Percentiles rank a stretch among this genome's conserved stretches.
These are phyloP conservation scores for Trichoderma harzianum DNA, from an alignment of 2,329 filamentous ascomycete species.

Conservation along the genomic window DNA sequence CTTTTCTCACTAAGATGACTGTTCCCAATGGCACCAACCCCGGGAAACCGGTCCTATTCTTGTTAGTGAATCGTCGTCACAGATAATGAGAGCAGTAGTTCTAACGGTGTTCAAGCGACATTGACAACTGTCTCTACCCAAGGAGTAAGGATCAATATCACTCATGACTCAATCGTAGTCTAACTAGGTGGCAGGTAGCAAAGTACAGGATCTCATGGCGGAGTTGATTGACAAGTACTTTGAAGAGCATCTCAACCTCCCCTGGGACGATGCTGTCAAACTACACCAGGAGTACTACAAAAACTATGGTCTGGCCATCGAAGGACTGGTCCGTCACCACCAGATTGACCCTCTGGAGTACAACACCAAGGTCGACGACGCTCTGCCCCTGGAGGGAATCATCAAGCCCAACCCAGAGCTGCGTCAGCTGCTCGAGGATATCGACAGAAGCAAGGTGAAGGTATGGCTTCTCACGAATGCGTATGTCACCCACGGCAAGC, in stretches of 20 bases:
- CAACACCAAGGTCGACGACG: conserved; percentile 92
- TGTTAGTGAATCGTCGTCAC: conserved; percentile 30
- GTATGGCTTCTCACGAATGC: conserved; percentile 97
- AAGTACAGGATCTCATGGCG: conserved; percentile 86
- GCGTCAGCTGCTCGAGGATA: conserved; percentile 71
- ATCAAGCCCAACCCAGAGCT: conserved; percentile 76
- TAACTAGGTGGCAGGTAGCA: conserved; percentile 52
- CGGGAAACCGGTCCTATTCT: conserved; percentile 43
- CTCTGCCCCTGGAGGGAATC: conserved; percentile 79
- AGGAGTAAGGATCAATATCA: conserved; percentile 57
- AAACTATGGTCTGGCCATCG: conserved; percentile 94
- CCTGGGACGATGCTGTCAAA: conserved; percentile 72
- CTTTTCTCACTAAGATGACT: conserved; percentile 26
- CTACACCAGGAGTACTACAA: conserved; percentile 92
- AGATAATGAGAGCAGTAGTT: not conserved
- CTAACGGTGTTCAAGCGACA: conserved; percentile 64
- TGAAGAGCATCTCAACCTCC: conserved; percentile 67
- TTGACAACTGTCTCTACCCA: conserved; percentile 96
- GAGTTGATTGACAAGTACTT: conserved; percentile 69
- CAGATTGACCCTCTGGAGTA: conserved; percentile 94
- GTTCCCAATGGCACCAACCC: conserved; percentile 34
- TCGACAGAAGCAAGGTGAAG: conserved; percentile 80
- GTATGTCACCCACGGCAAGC: conserved; percentile 80
- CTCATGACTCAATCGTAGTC: conserved; percentile 13
- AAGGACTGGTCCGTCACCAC: conserved; percentile 89